Conservation (phyloP, 257 asterid species). For the Capsicum rhomboideum region DNA sequence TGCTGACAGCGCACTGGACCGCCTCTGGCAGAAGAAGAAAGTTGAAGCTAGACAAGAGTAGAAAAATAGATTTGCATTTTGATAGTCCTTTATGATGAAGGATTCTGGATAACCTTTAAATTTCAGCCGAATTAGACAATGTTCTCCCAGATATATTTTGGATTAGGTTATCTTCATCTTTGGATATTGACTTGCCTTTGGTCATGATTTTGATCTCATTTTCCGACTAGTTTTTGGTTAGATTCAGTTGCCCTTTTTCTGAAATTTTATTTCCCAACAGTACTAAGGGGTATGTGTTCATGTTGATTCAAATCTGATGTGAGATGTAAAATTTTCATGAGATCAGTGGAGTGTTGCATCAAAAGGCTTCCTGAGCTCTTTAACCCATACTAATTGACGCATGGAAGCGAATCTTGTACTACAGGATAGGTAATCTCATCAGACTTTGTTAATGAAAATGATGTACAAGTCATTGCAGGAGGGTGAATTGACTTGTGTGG, state of each 20-base stretch:
- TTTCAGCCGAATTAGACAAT: neutral
- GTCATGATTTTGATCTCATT: neutral
- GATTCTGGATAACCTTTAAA: neutral
- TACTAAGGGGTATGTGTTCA: neutral
- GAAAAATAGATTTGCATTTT: slow-evolving; percentile 3
- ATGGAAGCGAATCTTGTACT: neutral
- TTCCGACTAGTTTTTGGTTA: neutral
- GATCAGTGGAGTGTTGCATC: neutral
- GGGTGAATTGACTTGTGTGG: neutral
- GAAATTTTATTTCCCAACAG: neutral
- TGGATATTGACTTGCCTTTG: neutral
- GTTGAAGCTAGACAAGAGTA: slow-evolving; percentile 15
- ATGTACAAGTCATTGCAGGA: neutral
- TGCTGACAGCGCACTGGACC: slow-evolving; percentile 21
- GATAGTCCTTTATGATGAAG: neutral
- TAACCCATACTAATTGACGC: neutral
- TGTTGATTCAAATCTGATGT: neutral
- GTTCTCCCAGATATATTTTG: neutral
- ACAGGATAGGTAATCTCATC: too few species aligned
- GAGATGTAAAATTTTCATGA: neutral
- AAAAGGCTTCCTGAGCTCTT: neutral
- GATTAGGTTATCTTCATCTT: neutral
- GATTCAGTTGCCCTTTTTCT: too few species aligned
- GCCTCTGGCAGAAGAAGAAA: slow-evolving; percentile 27
- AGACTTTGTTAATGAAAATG: neutral